Conservation (phyloP, 305 asterid species). For the Fraxinus xanthoxyloides region DNA sequence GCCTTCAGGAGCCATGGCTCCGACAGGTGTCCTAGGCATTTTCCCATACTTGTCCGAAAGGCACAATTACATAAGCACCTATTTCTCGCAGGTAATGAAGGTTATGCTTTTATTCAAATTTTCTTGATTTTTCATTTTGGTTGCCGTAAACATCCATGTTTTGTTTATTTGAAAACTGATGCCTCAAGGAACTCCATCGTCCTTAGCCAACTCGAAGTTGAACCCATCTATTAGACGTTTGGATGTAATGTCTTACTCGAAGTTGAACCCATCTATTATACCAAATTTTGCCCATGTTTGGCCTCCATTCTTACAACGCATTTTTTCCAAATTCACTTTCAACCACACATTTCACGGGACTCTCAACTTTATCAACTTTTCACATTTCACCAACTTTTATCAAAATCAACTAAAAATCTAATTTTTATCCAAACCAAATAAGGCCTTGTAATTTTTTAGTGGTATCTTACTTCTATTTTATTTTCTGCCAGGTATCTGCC, state of each 20-base stretch:
- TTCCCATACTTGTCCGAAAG: not conserved
- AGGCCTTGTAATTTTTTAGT: not conserved
- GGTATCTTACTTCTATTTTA: not conserved
- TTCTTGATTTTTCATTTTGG: not conserved
- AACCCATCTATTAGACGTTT: not conserved
- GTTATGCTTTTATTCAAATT: not conserved
- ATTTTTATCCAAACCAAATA: not conserved
- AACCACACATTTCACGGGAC: not conserved
- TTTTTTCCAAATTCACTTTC: not conserved
- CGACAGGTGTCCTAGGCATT: not conserved
- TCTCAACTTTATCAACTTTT: not conserved
- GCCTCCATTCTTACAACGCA: not conserved
- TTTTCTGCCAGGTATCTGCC: constrained; percentile 9
- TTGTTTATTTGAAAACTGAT: not conserved
- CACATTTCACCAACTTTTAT: not conserved
- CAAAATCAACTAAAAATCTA: too few relatives aligned
- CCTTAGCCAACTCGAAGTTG: not conserved
- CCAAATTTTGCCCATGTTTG: not conserved
- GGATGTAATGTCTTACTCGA: not conserved
- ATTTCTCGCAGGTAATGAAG: not conserved
- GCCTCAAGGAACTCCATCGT: not conserved
- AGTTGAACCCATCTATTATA: not conserved
- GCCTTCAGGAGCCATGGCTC: not conserved
- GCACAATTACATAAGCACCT: not conserved
- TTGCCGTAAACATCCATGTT: not conserved